These are phyloP conservation scores for Chytriomyces confervae DNA, from an alignment of 192 early-diverging fungal species.

Conservation along the genomic window DNA sequence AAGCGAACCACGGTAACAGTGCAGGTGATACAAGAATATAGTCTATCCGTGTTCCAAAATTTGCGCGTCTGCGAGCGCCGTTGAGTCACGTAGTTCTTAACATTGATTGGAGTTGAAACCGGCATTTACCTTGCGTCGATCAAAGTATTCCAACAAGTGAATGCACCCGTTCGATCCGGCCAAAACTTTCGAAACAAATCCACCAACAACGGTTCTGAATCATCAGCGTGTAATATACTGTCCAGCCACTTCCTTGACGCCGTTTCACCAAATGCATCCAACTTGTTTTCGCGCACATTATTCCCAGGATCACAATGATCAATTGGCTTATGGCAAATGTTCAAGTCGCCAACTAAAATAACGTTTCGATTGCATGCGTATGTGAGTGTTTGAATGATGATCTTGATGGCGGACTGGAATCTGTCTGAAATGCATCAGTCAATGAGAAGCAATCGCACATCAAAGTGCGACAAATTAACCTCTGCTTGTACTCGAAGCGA, in stretches of 20 bases:
- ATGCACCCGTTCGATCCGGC: slow-evolving; percentile 54
- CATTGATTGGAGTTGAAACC: not conserved
- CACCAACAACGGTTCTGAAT: slow-evolving; percentile 41
- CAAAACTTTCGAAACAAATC: slow-evolving; percentile 71
- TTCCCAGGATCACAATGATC: slow-evolving; percentile 77
- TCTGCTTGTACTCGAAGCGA: slow-evolving; percentile 34
- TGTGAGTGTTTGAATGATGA: slow-evolving; percentile 11
- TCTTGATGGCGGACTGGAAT: slow-evolving; percentile 41
- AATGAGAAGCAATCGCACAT: not conserved
- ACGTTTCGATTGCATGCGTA: slow-evolving; percentile 27
- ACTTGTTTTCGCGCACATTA: slow-evolving; percentile 59
- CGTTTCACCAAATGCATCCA: slow-evolving; percentile 61
- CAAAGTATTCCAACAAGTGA: slow-evolving; percentile 77
- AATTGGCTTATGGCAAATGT: slow-evolving; percentile 64
- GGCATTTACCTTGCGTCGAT: slow-evolving; percentile 65
- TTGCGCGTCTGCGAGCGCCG: slow-evolving; percentile 37
- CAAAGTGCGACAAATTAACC: not conserved
- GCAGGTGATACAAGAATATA: slow-evolving; percentile 66
- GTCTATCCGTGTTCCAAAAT: slow-evolving; percentile 75
- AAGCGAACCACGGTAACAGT: slow-evolving; percentile 65
- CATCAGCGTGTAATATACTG: slow-evolving; percentile 60
- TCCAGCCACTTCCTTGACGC: slow-evolving; percentile 71
- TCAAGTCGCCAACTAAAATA: slow-evolving; percentile 54
- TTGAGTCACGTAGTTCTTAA: slow-evolving; percentile 3
- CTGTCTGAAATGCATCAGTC: not conserved